Conservation (phyloP, 208 protist species). For the Tritrichomonas foetus region DNA sequence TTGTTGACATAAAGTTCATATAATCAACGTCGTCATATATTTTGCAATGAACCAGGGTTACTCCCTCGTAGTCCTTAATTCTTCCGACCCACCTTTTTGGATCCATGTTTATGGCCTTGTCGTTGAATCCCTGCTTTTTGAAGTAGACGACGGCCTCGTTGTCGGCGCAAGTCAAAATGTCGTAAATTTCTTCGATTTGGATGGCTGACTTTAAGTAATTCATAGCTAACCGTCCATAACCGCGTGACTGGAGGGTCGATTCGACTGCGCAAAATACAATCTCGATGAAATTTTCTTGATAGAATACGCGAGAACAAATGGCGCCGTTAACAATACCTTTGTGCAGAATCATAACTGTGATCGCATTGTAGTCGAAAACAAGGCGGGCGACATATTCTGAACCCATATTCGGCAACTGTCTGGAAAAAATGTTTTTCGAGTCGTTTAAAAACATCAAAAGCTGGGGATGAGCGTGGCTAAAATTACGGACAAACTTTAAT, state of each 20-base stretch:
- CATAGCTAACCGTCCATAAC: slow-evolving; percentile 68
- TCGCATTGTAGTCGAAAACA: slow-evolving; percentile 61
- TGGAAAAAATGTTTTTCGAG: slow-evolving; percentile 71
- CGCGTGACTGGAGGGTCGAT: slow-evolving; percentile 63
- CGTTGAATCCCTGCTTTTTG: slow-evolving; percentile 68
- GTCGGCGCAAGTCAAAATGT: slow-evolving; percentile 79
- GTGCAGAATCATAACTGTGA: neutral
- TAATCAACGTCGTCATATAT: slow-evolving; percentile 66
- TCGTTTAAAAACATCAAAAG: slow-evolving; percentile 55
- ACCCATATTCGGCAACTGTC: slow-evolving; percentile 77
- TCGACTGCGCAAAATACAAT: slow-evolving; percentile 77
- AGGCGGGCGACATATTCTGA: slow-evolving; percentile 70
- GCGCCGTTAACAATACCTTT: slow-evolving; percentile 66
- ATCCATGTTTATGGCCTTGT: slow-evolving; percentile 54
- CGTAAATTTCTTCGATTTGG: slow-evolving; percentile 58
- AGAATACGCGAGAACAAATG: slow-evolving; percentile 68
- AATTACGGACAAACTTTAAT: neutral
- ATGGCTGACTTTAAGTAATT: slow-evolving; percentile 65
- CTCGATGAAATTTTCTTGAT: slow-evolving; percentile 66
- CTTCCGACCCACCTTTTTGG: slow-evolving; percentile 66
- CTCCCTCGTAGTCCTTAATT: slow-evolving; percentile 79
- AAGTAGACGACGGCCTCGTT: slow-evolving; percentile 79
- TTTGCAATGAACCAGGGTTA: slow-evolving; percentile 70
- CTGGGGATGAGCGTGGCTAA: neutral
- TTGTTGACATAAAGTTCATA: slow-evolving; percentile 58